phyloP scores from a whole-genome alignment of 2,329 filamentous ascomycete genomes.

The Endocalyx cinctus region DNA sequence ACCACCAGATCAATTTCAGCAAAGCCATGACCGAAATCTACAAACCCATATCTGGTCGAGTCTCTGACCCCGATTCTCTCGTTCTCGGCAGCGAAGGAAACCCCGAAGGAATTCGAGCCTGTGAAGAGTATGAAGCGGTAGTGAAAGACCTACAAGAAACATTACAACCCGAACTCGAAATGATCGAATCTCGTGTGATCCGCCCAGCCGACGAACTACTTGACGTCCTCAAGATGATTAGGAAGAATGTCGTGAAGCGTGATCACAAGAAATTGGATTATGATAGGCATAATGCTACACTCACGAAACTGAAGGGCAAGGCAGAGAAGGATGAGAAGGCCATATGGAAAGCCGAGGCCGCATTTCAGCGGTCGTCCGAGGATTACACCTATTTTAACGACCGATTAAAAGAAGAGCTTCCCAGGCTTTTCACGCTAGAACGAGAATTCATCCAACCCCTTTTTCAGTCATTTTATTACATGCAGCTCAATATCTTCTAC shows the following conservation, averaged over 20 bases:
- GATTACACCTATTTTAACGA: slow-evolving; percentile 99
- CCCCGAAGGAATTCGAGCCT: slow-evolving; percentile 86
- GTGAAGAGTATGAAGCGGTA: slow-evolving; percentile 91
- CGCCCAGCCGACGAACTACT: slow-evolving; percentile 88
- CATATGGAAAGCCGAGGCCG: slow-evolving; percentile 89
- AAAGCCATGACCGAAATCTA: slow-evolving; percentile 95
- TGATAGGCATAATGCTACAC: slow-evolving; percentile 73
- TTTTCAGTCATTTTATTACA: slow-evolving; percentile 99
- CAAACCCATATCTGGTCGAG: slow-evolving; percentile 92
- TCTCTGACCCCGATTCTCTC: slow-evolving; percentile 85
- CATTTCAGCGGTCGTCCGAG: slow-evolving; percentile 85
- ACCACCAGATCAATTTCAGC: slow-evolving; percentile 97
- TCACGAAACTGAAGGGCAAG: slow-evolving; percentile 97
- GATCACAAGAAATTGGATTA: slow-evolving; percentile 98
- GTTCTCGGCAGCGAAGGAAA: slow-evolving; percentile 83
- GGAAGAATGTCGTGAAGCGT: slow-evolving; percentile 82
- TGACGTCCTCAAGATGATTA: slow-evolving; percentile 91
- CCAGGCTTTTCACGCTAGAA: slow-evolving; percentile 84
- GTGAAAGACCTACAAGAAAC: slow-evolving; percentile 88
- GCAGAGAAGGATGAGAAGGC: slow-evolving; percentile 99
- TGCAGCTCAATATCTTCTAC: slow-evolving; percentile 99
- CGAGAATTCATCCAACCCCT: slow-evolving; percentile 92
- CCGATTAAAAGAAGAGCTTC: slow-evolving; percentile 90
- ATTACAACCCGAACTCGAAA: slow-evolving; percentile 86
- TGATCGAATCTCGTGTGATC: slow-evolving; percentile 92